Conservation (phyloP, 352 stramenopile species). For the Saprolegnia parasitica region DNA sequence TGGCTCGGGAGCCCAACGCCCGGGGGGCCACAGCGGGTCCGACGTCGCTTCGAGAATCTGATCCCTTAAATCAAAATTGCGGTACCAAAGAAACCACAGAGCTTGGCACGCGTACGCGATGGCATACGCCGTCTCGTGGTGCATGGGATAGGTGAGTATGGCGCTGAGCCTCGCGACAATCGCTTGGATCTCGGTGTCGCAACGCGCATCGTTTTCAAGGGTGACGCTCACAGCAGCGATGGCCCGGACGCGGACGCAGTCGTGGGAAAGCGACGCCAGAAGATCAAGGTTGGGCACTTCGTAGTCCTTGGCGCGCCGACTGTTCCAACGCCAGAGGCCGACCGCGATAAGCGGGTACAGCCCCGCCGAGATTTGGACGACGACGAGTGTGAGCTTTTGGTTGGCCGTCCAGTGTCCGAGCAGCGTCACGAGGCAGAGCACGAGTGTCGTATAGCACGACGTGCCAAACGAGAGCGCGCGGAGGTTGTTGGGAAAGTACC, state of each 20-base stretch:
- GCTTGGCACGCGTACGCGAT: slow-evolving; percentile 18
- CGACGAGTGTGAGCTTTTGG: too few species aligned
- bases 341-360: background rate
- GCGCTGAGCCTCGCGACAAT: too few species aligned
- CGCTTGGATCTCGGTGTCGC: too few species aligned
- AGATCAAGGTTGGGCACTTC: slow-evolving; percentile 19
- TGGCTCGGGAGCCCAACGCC: too few species aligned
- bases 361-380: background rate
- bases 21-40: too few species aligned
- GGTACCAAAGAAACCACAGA: slow-evolving; percentile 16
- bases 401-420: too few species aligned
- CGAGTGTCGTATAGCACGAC: slow-evolving; percentile 16
- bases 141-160: background rate
- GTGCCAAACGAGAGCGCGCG: slow-evolving; percentile 22
- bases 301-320: background rate
- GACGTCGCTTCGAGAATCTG: background rate
- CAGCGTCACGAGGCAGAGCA: background rate
- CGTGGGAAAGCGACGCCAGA: background rate
- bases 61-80: background rate
- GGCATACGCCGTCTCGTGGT: background rate
- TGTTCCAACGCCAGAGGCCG: slow-evolving; percentile 3
- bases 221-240: slow-evolving; percentile 11
- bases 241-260: background rate
- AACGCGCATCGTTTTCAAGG: slow-evolving; percentile 10
- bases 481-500: slow-evolving; percentile 25